Percentiles rank a stretch among this genome's conserved stretches.
phyloP scores from a whole-genome alignment of 306 rosid genomes.

The Prosopis cineraria region DNA sequence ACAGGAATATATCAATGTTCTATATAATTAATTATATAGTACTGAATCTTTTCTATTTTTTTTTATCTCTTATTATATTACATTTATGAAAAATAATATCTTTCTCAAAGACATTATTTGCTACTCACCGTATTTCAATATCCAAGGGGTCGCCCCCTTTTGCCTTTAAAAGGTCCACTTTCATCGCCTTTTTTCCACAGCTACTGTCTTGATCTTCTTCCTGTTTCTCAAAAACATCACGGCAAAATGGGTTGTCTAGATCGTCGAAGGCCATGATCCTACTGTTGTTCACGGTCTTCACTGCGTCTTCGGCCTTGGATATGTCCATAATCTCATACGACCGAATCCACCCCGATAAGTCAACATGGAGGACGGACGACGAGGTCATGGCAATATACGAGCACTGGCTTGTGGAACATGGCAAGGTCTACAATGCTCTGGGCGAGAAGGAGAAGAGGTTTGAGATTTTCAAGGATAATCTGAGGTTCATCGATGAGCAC shows the following conservation, averaged over 20 bases:
- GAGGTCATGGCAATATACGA: conserved; percentile 69
- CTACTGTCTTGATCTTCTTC: not conserved
- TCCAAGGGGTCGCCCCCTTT: not conserved
- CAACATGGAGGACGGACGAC: conserved; percentile 52
- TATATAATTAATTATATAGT: no score
- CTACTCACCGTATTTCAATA: not conserved
- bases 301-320: conserved; percentile 62
- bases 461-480: conserved; percentile 86
- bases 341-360: conserved; percentile 30
- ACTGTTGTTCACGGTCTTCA: conserved; percentile 39
- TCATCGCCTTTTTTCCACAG: conserved; percentile 24
- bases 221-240: not conserved
- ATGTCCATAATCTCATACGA: conserved; percentile 76
- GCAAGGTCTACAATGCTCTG: conserved; percentile 58
- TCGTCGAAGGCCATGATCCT: conserved; percentile 36
- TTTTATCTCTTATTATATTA: no score
- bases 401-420: conserved; percentile 71
- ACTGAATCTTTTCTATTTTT: no score
- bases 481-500: conserved; percentile 70
- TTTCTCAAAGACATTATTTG: not conserved
- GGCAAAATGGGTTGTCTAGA: conserved; percentile 49
- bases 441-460: conserved; percentile 75
- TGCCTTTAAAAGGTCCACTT: conserved; percentile 46
- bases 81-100: not conserved
- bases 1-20: no score